Evolutionary conservation across 805 yeast genomes (phyloP).

Genomic region (Scheffersomyces stipitis): DNA sequence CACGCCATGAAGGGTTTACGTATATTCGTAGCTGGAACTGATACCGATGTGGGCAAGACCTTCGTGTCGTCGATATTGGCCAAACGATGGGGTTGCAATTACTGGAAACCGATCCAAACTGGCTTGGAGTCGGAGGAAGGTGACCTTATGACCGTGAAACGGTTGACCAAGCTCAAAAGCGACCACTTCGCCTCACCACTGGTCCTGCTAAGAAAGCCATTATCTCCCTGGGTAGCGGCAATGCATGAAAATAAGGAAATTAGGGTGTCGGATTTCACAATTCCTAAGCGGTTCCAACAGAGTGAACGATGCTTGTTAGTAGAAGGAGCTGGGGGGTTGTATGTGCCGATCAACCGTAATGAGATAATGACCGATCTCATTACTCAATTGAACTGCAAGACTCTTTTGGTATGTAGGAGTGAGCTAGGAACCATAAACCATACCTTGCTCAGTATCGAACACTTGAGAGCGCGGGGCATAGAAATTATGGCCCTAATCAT

Average conservation of each 20-base stretch:
- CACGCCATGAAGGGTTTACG: too few species aligned
- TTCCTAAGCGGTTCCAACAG: constrained; percentile 12
- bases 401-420: constrained; percentile 25
- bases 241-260: constrained; percentile 13
- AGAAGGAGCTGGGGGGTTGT: constrained; percentile 31
- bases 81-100: constrained; percentile 22
- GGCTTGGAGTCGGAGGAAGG: constrained; percentile 24
- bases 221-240: constrained; percentile 27
- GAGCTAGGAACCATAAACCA: constrained; percentile 30
- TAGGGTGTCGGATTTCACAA: constrained; percentile 10
- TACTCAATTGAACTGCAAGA: constrained; percentile 14
- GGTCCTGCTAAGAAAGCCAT: constrained; percentile 17
- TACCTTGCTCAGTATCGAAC: constrained; percentile 23
- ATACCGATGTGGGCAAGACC: constrained; percentile 32
- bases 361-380: constrained; percentile 22
- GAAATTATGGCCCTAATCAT: constrained; percentile 19
- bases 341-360: constrained; percentile 23
- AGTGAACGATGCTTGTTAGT: constrained; percentile 14
- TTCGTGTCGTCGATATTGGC: constrained; percentile 22
- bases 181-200: constrained; percentile 13
- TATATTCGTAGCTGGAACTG: constrained; percentile 31
- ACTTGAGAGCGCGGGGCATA: constrained; percentile 16
- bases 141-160: constrained; percentile 17
- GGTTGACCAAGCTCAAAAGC: constrained; percentile 6
- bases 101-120: constrained; percentile 32